These are phyloP conservation scores for Spathaspora jeffriesii DNA, from an alignment of 1,139 yeast species.

Conservation along the genomic window DNA sequence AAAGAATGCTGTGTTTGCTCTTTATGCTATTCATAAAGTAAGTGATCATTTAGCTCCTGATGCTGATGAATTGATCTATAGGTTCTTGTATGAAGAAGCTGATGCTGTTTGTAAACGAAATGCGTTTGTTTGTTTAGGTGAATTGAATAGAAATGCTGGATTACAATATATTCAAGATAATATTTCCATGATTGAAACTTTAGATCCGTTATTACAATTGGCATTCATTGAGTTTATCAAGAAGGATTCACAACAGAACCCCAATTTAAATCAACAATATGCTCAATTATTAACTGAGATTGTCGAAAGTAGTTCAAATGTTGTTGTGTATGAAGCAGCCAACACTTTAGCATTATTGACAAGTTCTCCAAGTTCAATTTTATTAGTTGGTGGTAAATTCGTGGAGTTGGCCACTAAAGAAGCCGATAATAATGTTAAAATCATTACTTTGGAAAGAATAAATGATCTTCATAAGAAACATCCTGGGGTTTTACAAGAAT, in stretches of 20 bases:
- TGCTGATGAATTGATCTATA: conserved; percentile 80
- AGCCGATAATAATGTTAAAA: conserved; percentile 90
- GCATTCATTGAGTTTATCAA: conserved; percentile 92
- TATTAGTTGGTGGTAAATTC: conserved; percentile 80
- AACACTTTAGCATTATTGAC: conserved; percentile 78
- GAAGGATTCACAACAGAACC: conserved; percentile 67
- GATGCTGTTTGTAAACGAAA: conserved; percentile 96
- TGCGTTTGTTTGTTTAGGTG: conserved; percentile 88
- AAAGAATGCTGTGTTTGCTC: conserved; percentile 94
- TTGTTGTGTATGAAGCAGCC: conserved; percentile 92
- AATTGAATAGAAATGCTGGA: conserved; percentile 83
- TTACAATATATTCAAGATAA: conserved; percentile 79
- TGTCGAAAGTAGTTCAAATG: conserved; percentile 66
- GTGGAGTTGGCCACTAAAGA: conserved; percentile 90
- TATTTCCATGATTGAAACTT: conserved; percentile 58
- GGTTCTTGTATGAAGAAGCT: conserved; percentile 76
- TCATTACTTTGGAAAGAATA: conserved; percentile 88
- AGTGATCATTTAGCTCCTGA: conserved; percentile 91
- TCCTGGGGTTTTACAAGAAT: conserved; percentile 86
- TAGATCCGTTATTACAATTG: conserved; percentile 86
- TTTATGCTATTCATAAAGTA: conserved; percentile 78
- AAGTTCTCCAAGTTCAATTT: conserved; percentile 63
- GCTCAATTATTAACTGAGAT: conserved; percentile 72
- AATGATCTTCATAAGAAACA: conserved; percentile 70
- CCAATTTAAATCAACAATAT: conserved; percentile 71